A percentile compares a stretch with the other conserved stretches of the same genome.
phyloP scores from a whole-genome alignment of 2,329 filamentous ascomycete genomes.

The Neofusicoccum ribis region DNA sequence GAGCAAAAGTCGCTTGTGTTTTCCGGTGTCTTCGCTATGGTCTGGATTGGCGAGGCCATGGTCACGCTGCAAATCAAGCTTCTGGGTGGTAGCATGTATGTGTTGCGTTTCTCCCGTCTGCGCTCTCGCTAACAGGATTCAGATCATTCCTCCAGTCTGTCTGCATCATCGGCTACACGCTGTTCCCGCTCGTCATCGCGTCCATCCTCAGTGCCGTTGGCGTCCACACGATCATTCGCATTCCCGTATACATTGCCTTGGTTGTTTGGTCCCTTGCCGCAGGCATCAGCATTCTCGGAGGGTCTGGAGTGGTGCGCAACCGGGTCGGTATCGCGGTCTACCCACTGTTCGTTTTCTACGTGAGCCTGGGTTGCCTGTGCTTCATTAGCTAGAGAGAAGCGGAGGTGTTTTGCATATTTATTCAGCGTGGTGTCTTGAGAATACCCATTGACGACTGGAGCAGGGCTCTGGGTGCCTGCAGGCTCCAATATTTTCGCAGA shows the following conservation, averaged over 20 bases:
- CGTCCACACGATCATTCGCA: constrained; percentile 75
- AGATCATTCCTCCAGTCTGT: constrained; percentile 98
- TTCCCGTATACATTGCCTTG: constrained; percentile 87
- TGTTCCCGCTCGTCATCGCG: constrained; percentile 95
- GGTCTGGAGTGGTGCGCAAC: constrained; percentile 94
- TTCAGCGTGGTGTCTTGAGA: constrained; percentile 14
- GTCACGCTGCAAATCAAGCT: constrained; percentile 98
- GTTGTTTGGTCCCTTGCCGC: constrained; percentile 92
- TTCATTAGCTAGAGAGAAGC: constrained; percentile 75
- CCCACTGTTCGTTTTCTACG: constrained; percentile 91
- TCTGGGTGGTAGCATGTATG: constrained; percentile 94
- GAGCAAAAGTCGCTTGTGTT: constrained; percentile 89
- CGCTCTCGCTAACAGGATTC: constrained; percentile 20
- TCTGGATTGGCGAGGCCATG: constrained; percentile 95
- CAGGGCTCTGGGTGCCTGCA: constrained; percentile 16
- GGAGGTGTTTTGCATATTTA: neutral
- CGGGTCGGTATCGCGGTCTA: constrained; percentile 92
- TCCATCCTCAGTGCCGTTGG: constrained; percentile 81
- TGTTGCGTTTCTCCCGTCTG: constrained; percentile 36
- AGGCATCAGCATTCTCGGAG: constrained; percentile 91
- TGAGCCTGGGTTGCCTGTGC: constrained; percentile 89
- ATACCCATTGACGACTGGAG: constrained; percentile 16
- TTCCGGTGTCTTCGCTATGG: constrained; percentile 91
- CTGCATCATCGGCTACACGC: constrained; percentile 96
- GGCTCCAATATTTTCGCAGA: neutral